Base-by-base conservation (phyloP, 2,329 filamentous ascomycete species). In the Fusarium sp. region DNA sequence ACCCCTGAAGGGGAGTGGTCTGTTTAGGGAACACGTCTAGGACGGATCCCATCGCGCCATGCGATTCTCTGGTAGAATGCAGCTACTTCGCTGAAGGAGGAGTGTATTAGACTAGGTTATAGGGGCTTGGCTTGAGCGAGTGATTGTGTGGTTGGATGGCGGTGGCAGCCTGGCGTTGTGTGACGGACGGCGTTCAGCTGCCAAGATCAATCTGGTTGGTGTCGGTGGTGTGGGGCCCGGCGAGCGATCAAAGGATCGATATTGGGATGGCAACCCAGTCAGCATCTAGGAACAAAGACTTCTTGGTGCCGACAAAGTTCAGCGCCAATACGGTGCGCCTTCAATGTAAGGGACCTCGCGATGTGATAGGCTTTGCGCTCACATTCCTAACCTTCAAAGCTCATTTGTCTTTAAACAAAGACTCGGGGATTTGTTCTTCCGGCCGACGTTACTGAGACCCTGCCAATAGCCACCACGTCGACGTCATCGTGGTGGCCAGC, bases 401-500 rank as follows among this genome's bases (percentile, higher is more conserved):
- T 25, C 18, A 27, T 27, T n/a, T n/a, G 14, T 18, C n/a, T 18
- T 11, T 2, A 9, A 16, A 27, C 14, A 27, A 38, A 58, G n/a
- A 4, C 16, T 40, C 74, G 76, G 75, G 60, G 50, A 38, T 67
- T 74, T 16, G 45, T 75, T 78, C 61, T n/a, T 54, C 68, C 71
- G 69, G 18, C 66, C 65, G 68, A 29, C 13, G 16, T 69, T 22
- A 11, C 29, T 50, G 33, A 57, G 58, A 20, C 52, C 45, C 52
- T 64, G 68, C 59, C 66, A 47, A 54, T 42, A 71, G 45, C 65
- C 74, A 73, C 66, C 66, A 67, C 61, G 74, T 68, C 78, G 77
- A 79, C 77, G 77, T 79, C 77, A 79, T 79, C 66, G 68, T 60
- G 59, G 60, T 27, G 40, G 40, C 61, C 69, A 64, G 47, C 50